phyloP scores from a whole-genome alignment of 495 filamentous ascomycete genomes.

The Chaetomium fimeti region DNA sequence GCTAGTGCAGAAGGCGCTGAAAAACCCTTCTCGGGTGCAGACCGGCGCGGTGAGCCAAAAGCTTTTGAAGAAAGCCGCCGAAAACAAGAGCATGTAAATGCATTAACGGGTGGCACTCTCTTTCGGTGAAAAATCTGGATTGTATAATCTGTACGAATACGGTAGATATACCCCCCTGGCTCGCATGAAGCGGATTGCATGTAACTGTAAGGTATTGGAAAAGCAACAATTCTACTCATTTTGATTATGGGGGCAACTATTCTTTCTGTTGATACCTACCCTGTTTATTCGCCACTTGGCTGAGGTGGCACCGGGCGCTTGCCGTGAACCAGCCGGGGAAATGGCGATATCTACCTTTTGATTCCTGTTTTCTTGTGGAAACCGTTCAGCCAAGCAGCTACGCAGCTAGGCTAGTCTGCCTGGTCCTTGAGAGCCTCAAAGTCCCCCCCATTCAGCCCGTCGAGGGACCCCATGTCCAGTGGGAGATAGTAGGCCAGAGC shows the following conservation, averaged over 20 bases:
- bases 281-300: too few relatives aligned
- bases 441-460: too few relatives aligned
- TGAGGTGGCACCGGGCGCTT: too few relatives aligned
- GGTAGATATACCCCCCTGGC: conserved; percentile 8
- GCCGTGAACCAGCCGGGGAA: too few relatives aligned
- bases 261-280: not conserved
- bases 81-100: conserved; percentile 10
- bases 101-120: not conserved
- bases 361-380: too few relatives aligned
- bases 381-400: too few relatives aligned
- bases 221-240: not conserved
- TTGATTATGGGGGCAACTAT: not conserved
- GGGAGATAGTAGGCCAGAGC: too few relatives aligned
- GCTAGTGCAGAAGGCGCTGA: conserved; percentile 45
- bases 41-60: conserved; percentile 16
- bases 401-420: too few relatives aligned
- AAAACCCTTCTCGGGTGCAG: conserved; percentile 12
- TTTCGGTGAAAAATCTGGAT: not conserved
- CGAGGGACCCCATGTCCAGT: too few relatives aligned
- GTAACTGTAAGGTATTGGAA: conserved; percentile 2
- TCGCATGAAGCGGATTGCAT: not conserved
- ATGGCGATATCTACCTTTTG: too few relatives aligned
- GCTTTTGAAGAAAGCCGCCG: conserved; percentile 15
- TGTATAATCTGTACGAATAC: conserved; percentile 13
- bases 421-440: not conserved